These are phyloP conservation scores for Tricholoma furcatifolium DNA, from an alignment of 768 basidiomycete species.

Conservation along the genomic window DNA sequence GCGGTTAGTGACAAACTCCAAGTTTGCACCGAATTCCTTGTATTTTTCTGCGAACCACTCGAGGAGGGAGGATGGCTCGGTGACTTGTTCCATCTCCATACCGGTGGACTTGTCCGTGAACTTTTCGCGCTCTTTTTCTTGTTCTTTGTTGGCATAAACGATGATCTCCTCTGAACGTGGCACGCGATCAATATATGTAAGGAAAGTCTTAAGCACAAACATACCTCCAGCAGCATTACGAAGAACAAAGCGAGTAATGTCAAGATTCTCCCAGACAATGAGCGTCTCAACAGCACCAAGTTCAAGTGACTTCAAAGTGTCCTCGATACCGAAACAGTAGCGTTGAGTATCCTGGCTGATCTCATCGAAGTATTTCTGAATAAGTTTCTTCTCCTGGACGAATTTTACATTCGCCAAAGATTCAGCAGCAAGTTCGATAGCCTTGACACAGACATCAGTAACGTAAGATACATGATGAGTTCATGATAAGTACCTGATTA, in stretches of 20 bases:
- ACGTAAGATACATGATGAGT: background rate
- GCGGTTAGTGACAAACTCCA: conserved; percentile 95
- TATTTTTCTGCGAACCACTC: conserved; percentile 99
- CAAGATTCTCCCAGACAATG: conserved; percentile 98
- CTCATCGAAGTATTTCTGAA: conserved; percentile 98
- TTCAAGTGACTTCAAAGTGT: conserved; percentile 95
- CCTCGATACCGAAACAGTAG: conserved; percentile 97
- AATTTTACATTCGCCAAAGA: conserved; percentile 98
- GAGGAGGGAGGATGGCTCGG: conserved; percentile 82
- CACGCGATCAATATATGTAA: background rate
- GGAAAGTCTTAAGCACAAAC: conserved; percentile 10
- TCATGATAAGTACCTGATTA: conserved; percentile 68
- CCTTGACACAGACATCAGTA: conserved; percentile 43
- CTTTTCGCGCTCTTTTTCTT: conserved; percentile 92
- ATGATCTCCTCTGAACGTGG: conserved; percentile 70
- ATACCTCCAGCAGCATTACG: conserved; percentile 90
- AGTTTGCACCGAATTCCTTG: conserved; percentile 93
- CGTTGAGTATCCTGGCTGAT: conserved; percentile 96
- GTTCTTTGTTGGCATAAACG: conserved; percentile 75
- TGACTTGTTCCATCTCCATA: conserved; percentile 88
- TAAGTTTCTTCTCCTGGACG: conserved; percentile 97
- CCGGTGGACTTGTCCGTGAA: conserved; percentile 95
- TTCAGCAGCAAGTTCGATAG: conserved; percentile 95
- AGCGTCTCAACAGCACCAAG: conserved; percentile 96
- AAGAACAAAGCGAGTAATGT: conserved; percentile 82